phyloP scores from a whole-genome alignment of 2,329 filamentous ascomycete species.

The Pseudocercospora eumusae region DNA sequence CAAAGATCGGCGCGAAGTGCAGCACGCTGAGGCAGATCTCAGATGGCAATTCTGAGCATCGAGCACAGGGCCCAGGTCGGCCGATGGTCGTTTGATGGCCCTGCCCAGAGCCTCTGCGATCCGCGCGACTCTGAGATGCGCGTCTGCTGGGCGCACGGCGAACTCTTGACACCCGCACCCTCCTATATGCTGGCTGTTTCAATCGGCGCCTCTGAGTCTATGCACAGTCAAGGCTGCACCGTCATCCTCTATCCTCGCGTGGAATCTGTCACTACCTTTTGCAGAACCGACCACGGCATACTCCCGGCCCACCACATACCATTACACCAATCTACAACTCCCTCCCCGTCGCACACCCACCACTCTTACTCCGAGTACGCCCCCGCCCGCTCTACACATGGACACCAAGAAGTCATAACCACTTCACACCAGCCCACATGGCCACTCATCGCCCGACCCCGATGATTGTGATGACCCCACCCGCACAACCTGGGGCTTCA shows the following conservation, averaged over 20 bases:
- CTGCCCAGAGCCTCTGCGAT: not conserved
- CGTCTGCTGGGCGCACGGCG: not conserved
- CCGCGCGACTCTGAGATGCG: constrained; percentile 10
- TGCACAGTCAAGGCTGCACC: not conserved
- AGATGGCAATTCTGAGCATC: constrained; percentile 8
- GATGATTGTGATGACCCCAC: constrained; percentile 30
- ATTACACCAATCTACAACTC: not conserved
- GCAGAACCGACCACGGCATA: not conserved
- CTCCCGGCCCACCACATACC: not conserved
- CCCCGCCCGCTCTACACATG: constrained; percentile 8
- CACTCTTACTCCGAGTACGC: too few species aligned
- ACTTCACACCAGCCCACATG: constrained; percentile 17
- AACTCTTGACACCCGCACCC: not conserved
- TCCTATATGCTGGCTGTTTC: constrained; percentile 1
- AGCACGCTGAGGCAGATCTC: not conserved
- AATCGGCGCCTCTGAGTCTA: constrained; percentile 2
- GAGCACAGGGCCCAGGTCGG: constrained; percentile 9
- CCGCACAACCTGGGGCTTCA: constrained; percentile 15
- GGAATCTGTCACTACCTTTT: constrained; percentile 3
- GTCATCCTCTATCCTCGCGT: not conserved
- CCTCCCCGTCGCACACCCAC: not conserved
- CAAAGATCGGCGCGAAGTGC: not conserved
- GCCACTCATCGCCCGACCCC: constrained; percentile 20
- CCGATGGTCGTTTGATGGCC: constrained; percentile 3
- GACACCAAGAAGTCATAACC: constrained; percentile 15